phyloP scores from a whole-genome alignment of 768 basidiomycete species.

The Suillus subalutaceus region DNA sequence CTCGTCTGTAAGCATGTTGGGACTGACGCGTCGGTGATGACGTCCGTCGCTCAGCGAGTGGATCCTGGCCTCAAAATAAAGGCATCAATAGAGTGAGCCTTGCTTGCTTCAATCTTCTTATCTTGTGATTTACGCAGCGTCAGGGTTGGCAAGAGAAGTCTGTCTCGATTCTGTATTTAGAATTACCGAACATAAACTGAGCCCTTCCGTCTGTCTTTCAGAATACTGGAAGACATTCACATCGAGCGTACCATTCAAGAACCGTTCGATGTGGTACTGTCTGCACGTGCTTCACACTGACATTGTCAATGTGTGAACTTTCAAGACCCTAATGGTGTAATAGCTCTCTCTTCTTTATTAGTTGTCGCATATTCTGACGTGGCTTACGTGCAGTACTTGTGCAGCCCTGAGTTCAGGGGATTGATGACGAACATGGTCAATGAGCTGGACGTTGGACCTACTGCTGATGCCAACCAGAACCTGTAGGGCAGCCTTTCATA shows the following conservation, averaged over 20 bases:
- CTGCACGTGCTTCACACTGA: slow-evolving; percentile 22
- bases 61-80: neutral
- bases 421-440: slow-evolving; percentile 4
- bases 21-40: neutral
- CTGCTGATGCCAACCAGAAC: neutral
- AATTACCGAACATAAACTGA: slow-evolving; percentile 6
- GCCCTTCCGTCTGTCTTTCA: neutral
- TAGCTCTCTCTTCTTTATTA: neutral
- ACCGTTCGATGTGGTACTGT: slow-evolving; percentile 8
- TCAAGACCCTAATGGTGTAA: slow-evolving; percentile 8
- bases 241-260: slow-evolving; percentile 16
- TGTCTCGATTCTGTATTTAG: slow-evolving; percentile 9
- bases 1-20: neutral
- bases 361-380: neutral
- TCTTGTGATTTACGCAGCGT: neutral
- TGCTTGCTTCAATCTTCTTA: neutral
- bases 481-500: neutral
- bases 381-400: neutral
- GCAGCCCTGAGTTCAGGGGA: neutral
- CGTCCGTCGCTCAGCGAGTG: neutral
- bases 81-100: neutral
- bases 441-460: neutral
- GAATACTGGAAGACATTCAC: slow-evolving; percentile 24
- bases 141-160: slow-evolving; percentile 12
- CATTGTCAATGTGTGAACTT: slow-evolving; percentile 25